Evolutionary conservation across 108 stramenopile species (phyloP), one percentile per base, ranked within the genome.

Genomic region (Mediolabrus comicus): DNA sequence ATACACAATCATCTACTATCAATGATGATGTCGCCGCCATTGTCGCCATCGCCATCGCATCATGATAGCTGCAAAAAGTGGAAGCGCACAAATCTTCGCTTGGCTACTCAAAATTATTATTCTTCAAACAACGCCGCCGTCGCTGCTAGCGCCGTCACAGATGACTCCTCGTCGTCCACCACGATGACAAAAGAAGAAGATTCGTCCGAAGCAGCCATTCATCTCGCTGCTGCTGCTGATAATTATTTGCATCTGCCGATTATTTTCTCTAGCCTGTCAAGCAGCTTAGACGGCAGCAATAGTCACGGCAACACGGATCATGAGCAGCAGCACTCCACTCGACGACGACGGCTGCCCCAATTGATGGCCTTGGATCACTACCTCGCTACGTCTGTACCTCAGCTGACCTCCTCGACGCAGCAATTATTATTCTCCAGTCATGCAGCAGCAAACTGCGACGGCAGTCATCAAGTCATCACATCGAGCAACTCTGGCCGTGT

Each of bases 401-500:
- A 59, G n/a, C 66, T 77, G 35, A 32, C 49, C 14, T 1, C 49
- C 36, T 51, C 62, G 5, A 70, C 72, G 13, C 30, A 43, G n/a
- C 39, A 52, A 31, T 54, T 72, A 46, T 49, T 65, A 52, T 49
- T 56, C 39, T 13, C 39, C 5, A 30, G n/a, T 41, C 27, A 58
- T 29, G n/a, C 28, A 16, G 5, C 56, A 58, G n/a, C 3, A 36
- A 17, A 16, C 38, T 43, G 13, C 33, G n/a, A 13, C 16, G n/a
- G 24, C 26, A 27, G 10, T 56, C 3, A 51, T 2, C 4, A 33
- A 36, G 12, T 14, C 12, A 57, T 77, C 4, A 71, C 77, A 38
- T 57, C 77, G 10, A 36, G 28, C 35, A 77, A 77, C 41, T 71
- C 69, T 34, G 77, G 77, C 11, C 9, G 69, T 41, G 41, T 77